These are phyloP conservation scores for Bryopsis sp. DNA, from an alignment of 139 green algal genomes.

Conservation along the genomic window DNA sequence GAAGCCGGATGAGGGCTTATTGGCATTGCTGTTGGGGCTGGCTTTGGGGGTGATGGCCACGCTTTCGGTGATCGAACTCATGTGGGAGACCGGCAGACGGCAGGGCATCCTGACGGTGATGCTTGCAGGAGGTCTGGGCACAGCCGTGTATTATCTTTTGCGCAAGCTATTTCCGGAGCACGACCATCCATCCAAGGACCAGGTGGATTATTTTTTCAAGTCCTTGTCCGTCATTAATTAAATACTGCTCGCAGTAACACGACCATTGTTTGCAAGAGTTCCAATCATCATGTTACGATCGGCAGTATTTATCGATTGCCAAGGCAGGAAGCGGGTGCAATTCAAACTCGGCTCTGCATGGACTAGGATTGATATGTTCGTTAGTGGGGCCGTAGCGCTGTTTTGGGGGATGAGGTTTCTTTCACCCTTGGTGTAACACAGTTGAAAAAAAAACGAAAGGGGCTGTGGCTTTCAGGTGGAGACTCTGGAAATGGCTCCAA, in stretches of 20 bases:
- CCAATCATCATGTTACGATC: conserved; percentile 1
- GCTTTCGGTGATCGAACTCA: neutral
- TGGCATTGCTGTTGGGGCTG: neutral
- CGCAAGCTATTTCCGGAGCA: neutral
- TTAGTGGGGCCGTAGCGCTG: no score
- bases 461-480: no score
- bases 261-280: neutral
- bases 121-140: neutral
- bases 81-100: neutral
- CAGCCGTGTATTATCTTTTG: neutral
- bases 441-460: no score
- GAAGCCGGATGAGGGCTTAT: neutral
- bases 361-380: no score
- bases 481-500: no score
- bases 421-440: no score
- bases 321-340: no score
- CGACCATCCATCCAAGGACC: neutral
- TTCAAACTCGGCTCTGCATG: no score
- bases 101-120: neutral
- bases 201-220: no score
- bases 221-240: no score
- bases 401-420: no score
- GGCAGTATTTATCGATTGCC: no score
- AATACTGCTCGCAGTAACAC: neutral
- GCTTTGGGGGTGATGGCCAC: neutral